Conservation (phyloP, 2,329 filamentous ascomycete genomes). For the Madurella mycetomatis region DNA sequence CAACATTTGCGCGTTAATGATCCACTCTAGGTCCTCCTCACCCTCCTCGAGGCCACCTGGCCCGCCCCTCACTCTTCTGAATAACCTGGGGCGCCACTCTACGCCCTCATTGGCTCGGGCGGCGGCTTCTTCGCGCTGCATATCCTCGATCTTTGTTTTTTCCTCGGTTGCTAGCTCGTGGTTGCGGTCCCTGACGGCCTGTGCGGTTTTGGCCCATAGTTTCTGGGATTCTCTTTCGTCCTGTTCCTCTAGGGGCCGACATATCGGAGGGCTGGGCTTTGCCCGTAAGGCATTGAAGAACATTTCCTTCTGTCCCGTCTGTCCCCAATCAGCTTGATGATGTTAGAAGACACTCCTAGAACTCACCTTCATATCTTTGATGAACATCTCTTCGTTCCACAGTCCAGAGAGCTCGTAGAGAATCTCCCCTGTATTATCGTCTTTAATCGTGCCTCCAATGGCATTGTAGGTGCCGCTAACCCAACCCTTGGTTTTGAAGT, state of each 20-base stretch:
- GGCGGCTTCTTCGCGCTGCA: slow-evolving; percentile 83
- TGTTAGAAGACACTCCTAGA: not conserved
- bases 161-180: slow-evolving; percentile 89
- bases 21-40: slow-evolving; percentile 90
- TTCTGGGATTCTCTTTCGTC: slow-evolving; percentile 84
- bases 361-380: slow-evolving; percentile 73
- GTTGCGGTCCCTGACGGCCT: slow-evolving; percentile 78
- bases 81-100: slow-evolving; percentile 85
- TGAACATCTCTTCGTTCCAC: slow-evolving; percentile 93
- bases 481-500: slow-evolving; percentile 98
- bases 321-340: slow-evolving; percentile 11
- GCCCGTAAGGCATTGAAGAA: slow-evolving; percentile 83
- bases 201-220: slow-evolving; percentile 76
- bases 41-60: slow-evolving; percentile 70
- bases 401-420: slow-evolving; percentile 89
- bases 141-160: slow-evolving; percentile 93
- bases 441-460: slow-evolving; percentile 86
- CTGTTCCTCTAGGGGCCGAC: slow-evolving; percentile 79
- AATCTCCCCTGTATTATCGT: slow-evolving; percentile 77
- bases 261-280: slow-evolving; percentile 68
- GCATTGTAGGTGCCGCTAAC: slow-evolving; percentile 95
- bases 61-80: slow-evolving; percentile 68
- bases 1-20: slow-evolving; percentile 82
- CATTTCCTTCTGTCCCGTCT: slow-evolving; percentile 85
- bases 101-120: slow-evolving; percentile 70